Base-by-base conservation (phyloP, 345 rosid genomes). In the Melaleuca quinquenervia region DNA sequence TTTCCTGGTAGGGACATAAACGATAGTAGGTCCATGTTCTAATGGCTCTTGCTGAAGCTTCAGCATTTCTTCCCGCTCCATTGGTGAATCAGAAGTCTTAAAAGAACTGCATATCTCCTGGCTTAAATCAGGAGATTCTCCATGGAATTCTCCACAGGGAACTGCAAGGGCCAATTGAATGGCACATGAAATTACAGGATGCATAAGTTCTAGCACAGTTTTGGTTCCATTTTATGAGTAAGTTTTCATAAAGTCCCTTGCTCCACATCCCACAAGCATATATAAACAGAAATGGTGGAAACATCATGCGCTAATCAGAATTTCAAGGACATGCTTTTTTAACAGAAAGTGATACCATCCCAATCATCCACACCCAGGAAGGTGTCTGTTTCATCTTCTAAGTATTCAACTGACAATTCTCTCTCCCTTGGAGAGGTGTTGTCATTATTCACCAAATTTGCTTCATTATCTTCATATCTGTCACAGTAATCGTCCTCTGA, bases 1-100 rank as follows among this genome's bases (percentile, higher is more conserved):
- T 87, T 94, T 95, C 87, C 99, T 92, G 58, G 99, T 94, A 70
- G 98, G 98, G 90, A 94, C 99, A 86, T 96, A 96, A 85, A 96
- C 91, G 84, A 96, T 95, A 50, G 98, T 96, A 5, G 92, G 93
- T 78, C 99, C 99, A 85, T 82, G 85, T 51, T 91, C 94, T 82
- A 90, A 84, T 86, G 94, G 89, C 90, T 90, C 91, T 88, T 87
- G 87, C 91, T 88, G 83, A 82, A 90, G 88, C 85, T 50, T 88
- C 50, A 50, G 14, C 62, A 90, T 88, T 85, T 91, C 92, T 87
- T 88, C 92, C 84, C 75, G 86, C 82, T 88, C 87, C 82, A 89
- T 70, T 83, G 91, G 90, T 26, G 76, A 88, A 83, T 87, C 86
- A 80, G 85, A 82, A 55, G 86, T 84, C 85, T 86, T 88, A n/a